These are phyloP conservation scores for Alloascoidea hylecoeti DNA, from an alignment of 805 yeast genomes.

Conservation along the genomic window DNA sequence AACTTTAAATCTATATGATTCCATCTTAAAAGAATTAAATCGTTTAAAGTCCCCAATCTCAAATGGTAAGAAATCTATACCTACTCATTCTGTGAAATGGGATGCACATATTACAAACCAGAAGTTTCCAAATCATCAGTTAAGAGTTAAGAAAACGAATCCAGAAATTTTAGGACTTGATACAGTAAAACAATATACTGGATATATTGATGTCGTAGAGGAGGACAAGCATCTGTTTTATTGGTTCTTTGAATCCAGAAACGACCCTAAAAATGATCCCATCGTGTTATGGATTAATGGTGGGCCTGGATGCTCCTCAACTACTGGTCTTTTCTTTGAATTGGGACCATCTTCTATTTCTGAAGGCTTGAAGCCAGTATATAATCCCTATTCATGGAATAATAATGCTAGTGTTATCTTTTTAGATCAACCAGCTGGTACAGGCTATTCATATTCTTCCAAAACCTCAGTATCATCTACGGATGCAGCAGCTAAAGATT, in stretches of 20 bases:
- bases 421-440: slow-evolving; percentile 89
- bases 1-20: neutral
- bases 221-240: slow-evolving; percentile 86
- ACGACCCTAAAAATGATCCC: slow-evolving; percentile 78
- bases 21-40: neutral
- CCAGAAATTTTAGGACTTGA: slow-evolving; percentile 63
- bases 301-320: slow-evolving; percentile 92
- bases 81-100: neutral
- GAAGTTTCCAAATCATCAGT: slow-evolving; percentile 24
- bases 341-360: slow-evolving; percentile 78
- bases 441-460: slow-evolving; percentile 76
- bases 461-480: slow-evolving; percentile 50
- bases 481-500: slow-evolving; percentile 77
- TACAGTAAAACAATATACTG: slow-evolving; percentile 56
- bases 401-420: slow-evolving; percentile 79
- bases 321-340: slow-evolving; percentile 84
- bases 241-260: slow-evolving; percentile 89
- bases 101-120: neutral
- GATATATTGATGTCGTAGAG: slow-evolving; percentile 60
- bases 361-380: slow-evolving; percentile 47
- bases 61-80: neutral
- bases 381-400: slow-evolving; percentile 86
- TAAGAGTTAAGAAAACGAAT: slow-evolving; percentile 46
- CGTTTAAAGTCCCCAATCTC: too few species aligned
- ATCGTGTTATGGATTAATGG: slow-evolving; percentile 88